These are phyloP conservation scores for Pichia sorboxylosa DNA, from an alignment of 1,139 yeast genomes.

Conservation along the genomic window DNA sequence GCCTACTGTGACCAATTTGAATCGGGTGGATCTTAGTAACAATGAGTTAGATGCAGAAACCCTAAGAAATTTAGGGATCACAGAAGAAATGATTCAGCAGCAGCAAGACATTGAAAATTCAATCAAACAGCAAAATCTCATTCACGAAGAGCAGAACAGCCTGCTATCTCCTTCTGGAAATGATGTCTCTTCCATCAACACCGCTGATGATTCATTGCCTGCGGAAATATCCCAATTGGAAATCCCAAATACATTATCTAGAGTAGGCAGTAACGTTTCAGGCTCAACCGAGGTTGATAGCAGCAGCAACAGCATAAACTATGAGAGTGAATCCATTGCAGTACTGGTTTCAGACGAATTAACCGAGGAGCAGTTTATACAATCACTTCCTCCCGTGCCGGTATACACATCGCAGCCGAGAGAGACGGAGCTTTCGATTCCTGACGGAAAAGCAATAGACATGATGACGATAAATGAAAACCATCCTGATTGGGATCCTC, in stretches of 20 bases:
- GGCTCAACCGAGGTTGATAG: slow-evolving; percentile 1
- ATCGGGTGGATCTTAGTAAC: not conserved
- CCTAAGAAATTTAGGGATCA: slow-evolving; percentile 6
- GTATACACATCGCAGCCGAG: slow-evolving; percentile 16
- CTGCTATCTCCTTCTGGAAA: not conserved
- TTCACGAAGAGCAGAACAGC: not conserved
- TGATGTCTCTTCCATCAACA: not conserved
- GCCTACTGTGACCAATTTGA: no score
- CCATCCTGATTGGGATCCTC: slow-evolving; percentile 19
- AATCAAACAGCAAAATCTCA: slow-evolving; percentile 3
- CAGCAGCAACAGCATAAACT: slow-evolving; percentile 1
- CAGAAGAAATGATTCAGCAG: slow-evolving; percentile 7
- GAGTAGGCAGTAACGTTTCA: slow-evolving; percentile 1
- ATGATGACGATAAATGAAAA: slow-evolving; percentile 15
- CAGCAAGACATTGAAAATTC: slow-evolving; percentile 8
- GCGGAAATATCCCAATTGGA: slow-evolving; percentile 8
- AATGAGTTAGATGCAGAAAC: slow-evolving; percentile 5
- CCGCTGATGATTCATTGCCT: slow-evolving; percentile 1
- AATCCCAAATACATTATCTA: slow-evolving; percentile 7
- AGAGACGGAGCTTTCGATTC: slow-evolving; percentile 19
- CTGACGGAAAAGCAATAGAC: slow-evolving; percentile 18
- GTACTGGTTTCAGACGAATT: slow-evolving; percentile 4
- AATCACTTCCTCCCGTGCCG: slow-evolving; percentile 20
- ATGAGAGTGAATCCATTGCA: not conserved
- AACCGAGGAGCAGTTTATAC: slow-evolving; percentile 15